These are phyloP conservation scores for Cucurbita pepo DNA, from an alignment of 306 rosid species.

Conservation along the genomic window DNA sequence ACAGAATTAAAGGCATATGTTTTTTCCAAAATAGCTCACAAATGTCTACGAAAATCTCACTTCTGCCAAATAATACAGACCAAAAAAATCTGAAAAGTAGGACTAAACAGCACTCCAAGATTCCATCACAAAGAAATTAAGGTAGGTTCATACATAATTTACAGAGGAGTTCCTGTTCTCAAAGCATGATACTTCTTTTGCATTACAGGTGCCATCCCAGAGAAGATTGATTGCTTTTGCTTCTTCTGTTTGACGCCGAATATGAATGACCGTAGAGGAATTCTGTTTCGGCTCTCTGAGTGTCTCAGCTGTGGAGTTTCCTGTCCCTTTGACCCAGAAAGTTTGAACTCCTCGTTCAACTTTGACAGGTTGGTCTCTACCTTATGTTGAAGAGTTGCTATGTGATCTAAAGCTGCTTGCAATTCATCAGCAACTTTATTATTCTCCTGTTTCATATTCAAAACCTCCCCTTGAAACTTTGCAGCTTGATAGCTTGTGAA, in stretches of 20 bases:
- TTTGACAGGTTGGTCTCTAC: conserved; percentile 40
- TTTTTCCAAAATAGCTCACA: not conserved
- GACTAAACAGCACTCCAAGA: not conserved
- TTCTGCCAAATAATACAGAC: not conserved
- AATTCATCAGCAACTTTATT: conserved; percentile 76
- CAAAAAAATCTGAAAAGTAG: not conserved
- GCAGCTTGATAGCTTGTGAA: conserved; percentile 96
- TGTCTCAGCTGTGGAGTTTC: conserved; percentile 21
- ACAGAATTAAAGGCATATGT: not conserved
- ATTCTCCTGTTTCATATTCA: conserved; percentile 96
- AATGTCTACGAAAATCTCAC: not conserved
- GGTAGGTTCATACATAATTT: conserved; percentile 11
- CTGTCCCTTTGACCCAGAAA: conserved; percentile 44
- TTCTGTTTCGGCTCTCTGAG: conserved; percentile 28
- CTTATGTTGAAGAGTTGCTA: conserved; percentile 37
- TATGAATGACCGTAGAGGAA: conserved; percentile 79
- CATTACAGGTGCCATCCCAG: conserved; percentile 56
- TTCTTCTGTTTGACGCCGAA: conserved; percentile 66
- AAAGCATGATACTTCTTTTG: conserved; percentile 33
- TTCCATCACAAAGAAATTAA: not conserved
- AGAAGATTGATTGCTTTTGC: conserved; percentile 60
- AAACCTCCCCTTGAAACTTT: conserved; percentile 87
- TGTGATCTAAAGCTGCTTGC: conserved; percentile 60
- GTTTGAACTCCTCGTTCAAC: conserved; percentile 48
- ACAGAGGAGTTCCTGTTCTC: conserved; percentile 19